phyloP scores from a whole-genome alignment of 768 basidiomycete genomes.

The Hygrophoropsis aurantiaca region DNA sequence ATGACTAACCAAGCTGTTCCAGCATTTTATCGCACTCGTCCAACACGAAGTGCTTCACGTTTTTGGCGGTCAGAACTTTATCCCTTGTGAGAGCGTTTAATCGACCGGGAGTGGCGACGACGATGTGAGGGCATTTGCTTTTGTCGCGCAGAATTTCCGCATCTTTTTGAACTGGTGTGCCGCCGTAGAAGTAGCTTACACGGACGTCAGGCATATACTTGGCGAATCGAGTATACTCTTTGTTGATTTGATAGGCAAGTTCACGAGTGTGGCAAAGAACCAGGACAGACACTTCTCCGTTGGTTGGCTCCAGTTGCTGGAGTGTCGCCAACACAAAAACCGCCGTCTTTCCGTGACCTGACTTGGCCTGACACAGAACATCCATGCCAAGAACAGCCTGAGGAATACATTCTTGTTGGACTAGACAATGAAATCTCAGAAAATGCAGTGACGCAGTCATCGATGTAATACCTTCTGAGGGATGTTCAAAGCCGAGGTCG shows the following conservation, averaged over 20 bases:
- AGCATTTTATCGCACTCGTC: constrained; percentile 99
- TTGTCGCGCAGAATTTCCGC: constrained; percentile 93
- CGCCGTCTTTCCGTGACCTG: constrained; percentile 97
- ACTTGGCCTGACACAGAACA: constrained; percentile 99
- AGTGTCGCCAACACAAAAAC: constrained; percentile 98
- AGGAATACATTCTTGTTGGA: constrained; percentile 99
- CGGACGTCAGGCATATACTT: constrained; percentile 99
- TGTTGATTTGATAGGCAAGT: constrained; percentile 99
- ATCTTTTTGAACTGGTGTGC: constrained; percentile 92
- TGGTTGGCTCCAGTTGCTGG: constrained; percentile 97
- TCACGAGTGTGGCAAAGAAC: constrained; percentile 99
- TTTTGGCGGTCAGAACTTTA: constrained; percentile 91
- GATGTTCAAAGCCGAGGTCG: constrained; percentile 99
- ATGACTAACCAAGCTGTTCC: constrained; percentile 99
- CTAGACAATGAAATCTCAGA: constrained; percentile 39
- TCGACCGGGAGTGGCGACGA: constrained; percentile 97
- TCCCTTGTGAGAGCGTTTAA: constrained; percentile 94
- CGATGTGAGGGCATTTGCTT: constrained; percentile 96
- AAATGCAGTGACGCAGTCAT: neutral
- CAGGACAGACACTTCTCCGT: constrained; percentile 96
- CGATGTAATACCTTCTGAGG: constrained; percentile 80
- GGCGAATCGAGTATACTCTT: constrained; percentile 98
- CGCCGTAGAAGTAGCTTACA: constrained; percentile 97
- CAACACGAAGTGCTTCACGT: constrained; percentile 98
- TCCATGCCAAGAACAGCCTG: constrained; percentile 99